Conservation (phyloP, 1,284 basidiomycete genomes). For the Rhodotorula glutinis region DNA sequence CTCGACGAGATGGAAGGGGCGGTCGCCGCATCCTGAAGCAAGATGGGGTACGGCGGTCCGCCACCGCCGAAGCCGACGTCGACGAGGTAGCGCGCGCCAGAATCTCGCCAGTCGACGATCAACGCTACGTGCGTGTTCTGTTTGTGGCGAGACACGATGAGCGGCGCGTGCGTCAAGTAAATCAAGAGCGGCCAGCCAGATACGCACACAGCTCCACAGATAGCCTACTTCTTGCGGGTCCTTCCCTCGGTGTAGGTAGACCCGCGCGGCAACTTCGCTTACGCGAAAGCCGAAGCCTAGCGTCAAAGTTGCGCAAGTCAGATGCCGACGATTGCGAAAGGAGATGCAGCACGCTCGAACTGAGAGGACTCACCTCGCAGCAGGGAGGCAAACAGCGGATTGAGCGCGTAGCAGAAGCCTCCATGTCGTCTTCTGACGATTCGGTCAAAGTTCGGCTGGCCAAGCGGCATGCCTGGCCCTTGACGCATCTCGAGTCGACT, state of each 20-base stretch:
- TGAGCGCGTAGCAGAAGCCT: constrained; percentile 30
- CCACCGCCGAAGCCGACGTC: constrained; percentile 32
- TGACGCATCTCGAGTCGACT: constrained; percentile 10
- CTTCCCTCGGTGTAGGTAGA: constrained; percentile 33
- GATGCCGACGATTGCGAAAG: not conserved
- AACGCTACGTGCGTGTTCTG: constrained; percentile 26
- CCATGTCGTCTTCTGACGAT: constrained; percentile 16
- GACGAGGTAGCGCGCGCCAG: constrained; percentile 1
- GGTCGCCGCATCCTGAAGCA: constrained; percentile 26
- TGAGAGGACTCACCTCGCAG: constrained; percentile 13
- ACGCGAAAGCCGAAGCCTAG: constrained; percentile 32
- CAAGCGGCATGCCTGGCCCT: constrained; percentile 29
- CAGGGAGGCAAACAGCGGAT: constrained; percentile 16
- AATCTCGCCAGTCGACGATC: constrained; percentile 30
- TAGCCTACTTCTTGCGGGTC: constrained; percentile 24
- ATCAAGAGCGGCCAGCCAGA: no score
- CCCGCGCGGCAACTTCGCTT: constrained; percentile 29
- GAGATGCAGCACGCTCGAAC: not conserved
- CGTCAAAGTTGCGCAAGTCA: not conserved
- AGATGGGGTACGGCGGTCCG: constrained; percentile 14
- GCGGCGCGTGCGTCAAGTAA: not conserved
- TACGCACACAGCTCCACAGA: constrained; percentile 14
- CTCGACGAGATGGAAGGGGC: constrained; percentile 13
- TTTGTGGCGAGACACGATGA: not conserved
- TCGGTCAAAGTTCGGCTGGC: constrained; percentile 28